phyloP scores from a whole-genome alignment of 176 grass and related monocot genomes.

The Saccharum officinarum region DNA sequence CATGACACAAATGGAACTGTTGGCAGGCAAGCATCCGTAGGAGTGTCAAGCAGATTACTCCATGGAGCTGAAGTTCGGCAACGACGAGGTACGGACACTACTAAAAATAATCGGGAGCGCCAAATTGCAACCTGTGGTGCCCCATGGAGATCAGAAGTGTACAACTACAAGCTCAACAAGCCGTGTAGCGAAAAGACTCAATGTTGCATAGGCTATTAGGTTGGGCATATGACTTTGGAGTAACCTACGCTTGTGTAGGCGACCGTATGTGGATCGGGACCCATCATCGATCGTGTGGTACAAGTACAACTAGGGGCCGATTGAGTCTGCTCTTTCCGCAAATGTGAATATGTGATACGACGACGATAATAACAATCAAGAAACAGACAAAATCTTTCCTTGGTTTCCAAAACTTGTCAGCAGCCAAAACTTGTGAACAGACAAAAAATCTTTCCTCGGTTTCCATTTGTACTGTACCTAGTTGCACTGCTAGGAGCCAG shows the following conservation, averaged over 20 bases:
- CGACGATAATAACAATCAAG: no score
- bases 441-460: not conserved
- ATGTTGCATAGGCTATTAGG: not conserved
- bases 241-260: not conserved
- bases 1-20: not conserved
- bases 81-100: not conserved
- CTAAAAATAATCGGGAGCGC: not conserved
- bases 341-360: not conserved
- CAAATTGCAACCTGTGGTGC: not conserved
- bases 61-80: conserved; percentile 40
- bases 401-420: no score
- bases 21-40: conserved; percentile 61
- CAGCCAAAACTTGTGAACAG: no score
- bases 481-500: no score
- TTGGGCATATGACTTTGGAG: not conserved
- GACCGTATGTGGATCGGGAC: not conserved
- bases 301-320: no score
- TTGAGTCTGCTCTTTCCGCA: not conserved
- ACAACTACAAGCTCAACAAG: not conserved
- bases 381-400: no score
- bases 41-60: conserved; percentile 61
- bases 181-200: no score
- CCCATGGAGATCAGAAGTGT: not conserved
- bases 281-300: not conserved
- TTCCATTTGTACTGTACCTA: not conserved